Percentiles rank a stretch among this genome's conserved stretches.
Evolutionary conservation across 495 filamentous ascomycete species (phyloP).

Genomic region (Trichoderma asperelloides): DNA sequence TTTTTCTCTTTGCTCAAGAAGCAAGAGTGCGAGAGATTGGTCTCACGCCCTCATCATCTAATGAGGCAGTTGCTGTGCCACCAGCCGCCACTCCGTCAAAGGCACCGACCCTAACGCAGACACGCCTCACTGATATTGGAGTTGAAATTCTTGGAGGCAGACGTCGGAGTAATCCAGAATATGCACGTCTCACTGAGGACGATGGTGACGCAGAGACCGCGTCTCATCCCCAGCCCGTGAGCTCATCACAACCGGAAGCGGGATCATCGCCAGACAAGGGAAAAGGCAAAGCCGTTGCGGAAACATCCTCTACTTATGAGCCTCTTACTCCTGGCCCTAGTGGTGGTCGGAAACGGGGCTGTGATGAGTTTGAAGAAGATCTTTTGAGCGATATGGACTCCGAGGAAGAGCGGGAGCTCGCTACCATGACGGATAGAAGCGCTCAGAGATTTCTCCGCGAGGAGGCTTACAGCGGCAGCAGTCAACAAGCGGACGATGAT

Average conservation of each 20-base stretch:
- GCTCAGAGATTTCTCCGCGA: background rate
- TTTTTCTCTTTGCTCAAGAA: slow-evolving; percentile 3
- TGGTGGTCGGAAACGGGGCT: background rate
- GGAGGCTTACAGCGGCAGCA: background rate
- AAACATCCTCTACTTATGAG: background rate
- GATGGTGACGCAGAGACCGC: background rate
- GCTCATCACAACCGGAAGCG: background rate
- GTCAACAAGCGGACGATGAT: background rate
- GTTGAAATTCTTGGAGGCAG: background rate
- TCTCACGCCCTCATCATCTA: background rate
- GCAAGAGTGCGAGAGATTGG: slow-evolving; percentile 4
- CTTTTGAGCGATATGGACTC: slow-evolving; percentile 2
- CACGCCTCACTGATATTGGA: background rate
- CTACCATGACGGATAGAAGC: background rate
- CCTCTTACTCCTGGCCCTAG: background rate
- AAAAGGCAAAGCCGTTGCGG: background rate
- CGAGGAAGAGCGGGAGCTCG: slow-evolving; percentile 6
- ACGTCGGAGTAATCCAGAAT: background rate
- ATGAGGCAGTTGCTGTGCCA: background rate
- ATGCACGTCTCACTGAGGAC: background rate
- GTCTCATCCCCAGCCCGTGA: background rate
- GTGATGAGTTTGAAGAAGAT: background rate
- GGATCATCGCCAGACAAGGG: background rate
- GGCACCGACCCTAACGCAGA: background rate
- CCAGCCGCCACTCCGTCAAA: background rate